Evolutionary conservation across 2,329 filamentous ascomycete species (phyloP).

Genomic region (Blumeria hordei): DNA sequence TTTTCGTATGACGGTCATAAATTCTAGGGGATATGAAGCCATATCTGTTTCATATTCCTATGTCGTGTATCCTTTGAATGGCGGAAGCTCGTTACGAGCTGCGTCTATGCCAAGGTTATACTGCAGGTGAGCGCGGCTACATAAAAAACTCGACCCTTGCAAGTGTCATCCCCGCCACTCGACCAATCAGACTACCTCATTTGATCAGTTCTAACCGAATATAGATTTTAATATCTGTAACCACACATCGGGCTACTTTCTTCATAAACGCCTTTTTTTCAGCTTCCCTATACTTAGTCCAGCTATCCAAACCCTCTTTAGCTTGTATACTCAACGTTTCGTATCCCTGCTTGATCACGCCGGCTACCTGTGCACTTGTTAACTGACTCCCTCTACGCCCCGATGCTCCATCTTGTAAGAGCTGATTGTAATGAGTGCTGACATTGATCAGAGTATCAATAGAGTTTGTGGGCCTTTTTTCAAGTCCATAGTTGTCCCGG

Average conservation of each 20-base stretch:
- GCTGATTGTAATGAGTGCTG: constrained; percentile 62
- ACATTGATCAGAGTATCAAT: constrained; percentile 71
- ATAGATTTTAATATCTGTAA: constrained; percentile 35
- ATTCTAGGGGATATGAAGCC: too few species aligned
- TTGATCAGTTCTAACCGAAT: constrained; percentile 5
- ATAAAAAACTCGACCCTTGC: too few species aligned
- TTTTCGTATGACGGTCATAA: too few species aligned
- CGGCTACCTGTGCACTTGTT: constrained; percentile 62
- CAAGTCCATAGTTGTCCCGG: constrained; percentile 46
- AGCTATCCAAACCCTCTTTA: constrained; percentile 63
- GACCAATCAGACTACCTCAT: too few species aligned
- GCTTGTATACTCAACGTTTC: constrained; percentile 83
- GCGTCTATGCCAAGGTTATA: too few species aligned
- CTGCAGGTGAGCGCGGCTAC: too few species aligned
- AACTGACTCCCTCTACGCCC: constrained; percentile 36
- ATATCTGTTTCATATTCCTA: too few species aligned
- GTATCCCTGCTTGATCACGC: constrained; percentile 89
- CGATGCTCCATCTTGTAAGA: constrained; percentile 38
- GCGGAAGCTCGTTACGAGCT: too few species aligned
- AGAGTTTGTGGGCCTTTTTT: constrained; percentile 35
- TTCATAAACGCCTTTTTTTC: constrained; percentile 70
- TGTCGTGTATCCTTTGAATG: too few species aligned
- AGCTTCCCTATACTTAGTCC: constrained; percentile 68
- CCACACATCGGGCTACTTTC: constrained; percentile 58
- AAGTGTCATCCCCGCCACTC: too few species aligned